Percentiles rank a stretch among this genome's conserved stretches.
phyloP scores from a whole-genome alignment of 495 filamentous ascomycete genomes.

The Penicillium tannophilum region DNA sequence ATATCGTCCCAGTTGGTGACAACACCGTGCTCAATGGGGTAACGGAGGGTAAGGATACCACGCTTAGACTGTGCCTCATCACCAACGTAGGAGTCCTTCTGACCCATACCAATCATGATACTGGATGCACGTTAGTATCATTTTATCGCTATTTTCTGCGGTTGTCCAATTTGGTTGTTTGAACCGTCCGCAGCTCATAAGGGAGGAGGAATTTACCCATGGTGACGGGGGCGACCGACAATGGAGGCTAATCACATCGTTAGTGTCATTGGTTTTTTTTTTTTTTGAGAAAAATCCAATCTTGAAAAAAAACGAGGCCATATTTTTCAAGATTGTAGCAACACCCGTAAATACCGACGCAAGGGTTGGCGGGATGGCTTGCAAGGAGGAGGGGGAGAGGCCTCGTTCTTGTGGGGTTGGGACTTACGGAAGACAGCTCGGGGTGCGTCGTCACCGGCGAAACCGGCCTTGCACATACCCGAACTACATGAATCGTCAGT shows the following conservation, averaged over 20 bases:
- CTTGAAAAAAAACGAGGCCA: slow-evolving; percentile 1
- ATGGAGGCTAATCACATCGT: slow-evolving; percentile 75
- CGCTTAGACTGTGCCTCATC: slow-evolving; percentile 99
- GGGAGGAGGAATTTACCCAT: slow-evolving; percentile 75
- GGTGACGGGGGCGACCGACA: slow-evolving; percentile 98
- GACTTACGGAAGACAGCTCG: slow-evolving; percentile 99
- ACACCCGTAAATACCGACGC: slow-evolving; percentile 22
- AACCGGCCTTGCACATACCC: slow-evolving; percentile 99
- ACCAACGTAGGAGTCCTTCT: slow-evolving; percentile 99
- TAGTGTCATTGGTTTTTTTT: slow-evolving; percentile 21
- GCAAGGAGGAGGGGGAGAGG: slow-evolving; percentile 23
- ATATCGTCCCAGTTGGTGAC: slow-evolving; percentile 99
- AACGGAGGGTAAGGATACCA: slow-evolving; percentile 98
- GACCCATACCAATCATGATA: slow-evolving; percentile 99
- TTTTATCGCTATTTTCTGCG: neutral
- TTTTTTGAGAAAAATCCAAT: neutral
- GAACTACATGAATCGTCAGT: slow-evolving; percentile 73
- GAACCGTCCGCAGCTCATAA: slow-evolving; percentile 18
- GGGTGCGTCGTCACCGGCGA: slow-evolving; percentile 99
- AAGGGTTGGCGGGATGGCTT: slow-evolving; percentile 32
- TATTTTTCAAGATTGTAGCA: neutral
- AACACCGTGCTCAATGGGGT: slow-evolving; percentile 99
- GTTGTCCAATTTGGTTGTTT: neutral
- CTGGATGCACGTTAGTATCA: slow-evolving; percentile 51
- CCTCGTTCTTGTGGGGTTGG: slow-evolving; percentile 27